Evolutionary conservation across 2,329 filamentous ascomycete genomes (phyloP), one percentile per base, ranked within the genome.

Genomic region (Akanthomyces dipterigenus): DNA sequence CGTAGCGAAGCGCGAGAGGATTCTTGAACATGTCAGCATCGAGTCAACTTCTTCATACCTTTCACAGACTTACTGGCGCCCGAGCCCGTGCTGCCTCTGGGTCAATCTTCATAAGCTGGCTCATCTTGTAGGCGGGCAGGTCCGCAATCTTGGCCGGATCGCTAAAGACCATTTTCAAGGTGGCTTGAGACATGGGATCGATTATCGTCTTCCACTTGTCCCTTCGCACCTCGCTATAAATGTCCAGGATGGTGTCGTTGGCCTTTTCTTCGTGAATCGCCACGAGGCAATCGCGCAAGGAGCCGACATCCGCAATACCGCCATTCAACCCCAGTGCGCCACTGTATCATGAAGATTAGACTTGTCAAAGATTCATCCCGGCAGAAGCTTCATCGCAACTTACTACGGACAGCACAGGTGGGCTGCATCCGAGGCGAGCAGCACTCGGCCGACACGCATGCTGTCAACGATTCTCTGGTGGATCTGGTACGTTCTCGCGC

Each of bases 381-480:
- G 5, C 28, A 31, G 11, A 34, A 34, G 31, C 4, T 9, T 7
- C 11, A 9, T 8, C 31, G 8, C 22, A 46, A 46, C 43, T 11
- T 46, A 46, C 43, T 46, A 81, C 22, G 79, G 78, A 63, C 81
- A 81, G 65, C 79, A 81, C n/a, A 81, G 64, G 68, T 83, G 80
- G 7, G 79, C 80, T 18, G 80, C 80, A 66, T 82, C 80, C 0
- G 79, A 79, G 3, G 78, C 80, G 3, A 83, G 71, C 16, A 80
- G n/a, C 45, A 81, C 70, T 22, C 76, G 73, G 0, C 79, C 80
- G 1, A 79, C 76, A 9, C 79, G 69, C 67, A 82, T 80, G 42
- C 70, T 76, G 24, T 75, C 73, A 2, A 78, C 79, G 57, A 78
- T 78, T 28, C 80, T 72, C 67, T 82, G 80, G 63, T 82, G 80